phyloP scores from a whole-genome alignment of 2,329 filamentous ascomycete genomes.

The Penicillium sp. region DNA sequence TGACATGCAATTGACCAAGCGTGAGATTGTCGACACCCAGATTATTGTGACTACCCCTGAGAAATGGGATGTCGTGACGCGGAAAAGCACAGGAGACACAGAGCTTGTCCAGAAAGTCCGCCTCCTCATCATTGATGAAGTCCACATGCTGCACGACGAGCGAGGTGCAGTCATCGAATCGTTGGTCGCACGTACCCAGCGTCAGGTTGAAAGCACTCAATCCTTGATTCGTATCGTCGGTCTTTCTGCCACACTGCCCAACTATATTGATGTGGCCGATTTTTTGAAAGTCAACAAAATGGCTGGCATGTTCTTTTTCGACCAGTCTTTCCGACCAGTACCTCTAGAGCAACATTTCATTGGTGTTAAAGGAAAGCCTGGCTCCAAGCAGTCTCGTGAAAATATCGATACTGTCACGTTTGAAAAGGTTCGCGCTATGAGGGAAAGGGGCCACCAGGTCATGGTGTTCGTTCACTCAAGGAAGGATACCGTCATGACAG shows the following conservation, averaged over 20 bases:
- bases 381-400: slow-evolving; percentile 77
- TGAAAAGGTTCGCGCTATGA: slow-evolving; percentile 93
- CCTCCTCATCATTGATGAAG: slow-evolving; percentile 95
- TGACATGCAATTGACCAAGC: slow-evolving; percentile 97
- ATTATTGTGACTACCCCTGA: slow-evolving; percentile 98
- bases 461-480: slow-evolving; percentile 99
- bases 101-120: slow-evolving; percentile 97
- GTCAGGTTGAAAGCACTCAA: slow-evolving; percentile 97
- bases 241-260: slow-evolving; percentile 91
- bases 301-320: slow-evolving; percentile 94
- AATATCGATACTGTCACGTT: slow-evolving; percentile 87
- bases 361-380: slow-evolving; percentile 85
- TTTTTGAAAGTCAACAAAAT: slow-evolving; percentile 95
- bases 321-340: slow-evolving; percentile 91
- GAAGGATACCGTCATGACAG: slow-evolving; percentile 88
- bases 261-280: slow-evolving; percentile 94
- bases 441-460: slow-evolving; percentile 87
- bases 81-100: slow-evolving; percentile 95
- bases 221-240: slow-evolving; percentile 95
- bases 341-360: slow-evolving; percentile 97
- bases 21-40: slow-evolving; percentile 92
- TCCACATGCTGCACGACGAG: slow-evolving; percentile 99
- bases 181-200: slow-evolving; percentile 88
- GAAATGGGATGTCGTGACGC: slow-evolving; percentile 98
- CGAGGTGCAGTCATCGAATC: slow-evolving; percentile 95